Base-by-base conservation (phyloP, 2,329 filamentous ascomycete genomes). In the Ascochyta rabiei region DNA sequence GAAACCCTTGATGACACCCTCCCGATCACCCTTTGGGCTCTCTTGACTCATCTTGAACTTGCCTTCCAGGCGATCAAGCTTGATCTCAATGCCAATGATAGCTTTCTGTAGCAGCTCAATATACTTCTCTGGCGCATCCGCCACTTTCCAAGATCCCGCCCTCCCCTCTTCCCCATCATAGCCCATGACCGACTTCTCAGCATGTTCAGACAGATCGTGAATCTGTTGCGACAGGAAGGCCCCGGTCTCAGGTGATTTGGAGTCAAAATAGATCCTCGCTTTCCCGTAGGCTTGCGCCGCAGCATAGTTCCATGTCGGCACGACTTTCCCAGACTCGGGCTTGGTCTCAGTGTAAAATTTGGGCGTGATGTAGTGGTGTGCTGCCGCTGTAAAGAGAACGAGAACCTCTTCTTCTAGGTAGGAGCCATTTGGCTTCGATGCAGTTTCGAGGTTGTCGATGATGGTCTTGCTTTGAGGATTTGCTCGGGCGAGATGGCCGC, bases 301-400 rank as follows among this genome's bases (percentile, higher is more conserved):
- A 0, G 84, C 78, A 62, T 89, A 90, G 70, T 90, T 86, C 87
- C 87, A 89, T 0, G 87, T 90, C 0, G 86, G 86, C 5, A 88
- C 87, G 0, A 89, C 86, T 61, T 89, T 89, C 10, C 81, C 86
- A 0, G 82, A 86, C 0, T 64, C 68, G 0, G 86, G 86, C 67
- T 89, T 89, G 1, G 87, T 89, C 60, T 85, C 80, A 10, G 75
- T 78, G 75, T 89, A 89, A 72, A 89, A 89, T 8, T 61, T 60
- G 1, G 87, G 85, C 0, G 87, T 88, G 5, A 89, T 81, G 61
- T 89, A 89, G 72, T 87, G 84, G 33, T 89, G 81, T 1, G 77
- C 69, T 0, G 81, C 76, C 0, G 78, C 79, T 40, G 79, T 88
- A 77, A 90, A 89, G 15, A 89, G 75, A 2, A 89, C 76, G 26